A percentile compares a stretch with the other conserved stretches of the same genome.
These are phyloP conservation scores for Leccinum uliginosum DNA, from an alignment of 768 basidiomycete genomes.

Conservation along the genomic window DNA sequence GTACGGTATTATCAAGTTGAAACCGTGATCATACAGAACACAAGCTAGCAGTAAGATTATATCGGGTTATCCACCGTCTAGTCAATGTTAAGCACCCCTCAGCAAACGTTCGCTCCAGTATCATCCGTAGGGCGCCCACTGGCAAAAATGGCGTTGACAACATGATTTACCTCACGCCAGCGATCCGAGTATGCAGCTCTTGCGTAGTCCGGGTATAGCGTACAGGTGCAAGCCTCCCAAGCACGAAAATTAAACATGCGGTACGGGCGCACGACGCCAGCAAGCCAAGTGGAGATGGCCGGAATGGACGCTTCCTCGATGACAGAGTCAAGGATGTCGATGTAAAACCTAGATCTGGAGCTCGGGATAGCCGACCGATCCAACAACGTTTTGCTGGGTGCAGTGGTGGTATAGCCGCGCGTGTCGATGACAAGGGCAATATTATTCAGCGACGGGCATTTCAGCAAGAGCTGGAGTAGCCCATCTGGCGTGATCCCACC, in stretches of 20 bases:
- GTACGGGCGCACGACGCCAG: neutral
- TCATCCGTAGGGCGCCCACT: too few species aligned
- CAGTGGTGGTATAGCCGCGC: neutral
- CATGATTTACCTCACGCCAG: too few species aligned
- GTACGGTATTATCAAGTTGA: too few species aligned
- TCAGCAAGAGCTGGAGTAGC: neutral
- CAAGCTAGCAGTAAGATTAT: too few species aligned
- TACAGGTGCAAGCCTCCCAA: neutral
- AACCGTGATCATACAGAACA: too few species aligned
- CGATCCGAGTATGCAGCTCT: too few species aligned
- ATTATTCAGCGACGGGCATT: neutral
- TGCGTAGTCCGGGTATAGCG: too few species aligned
- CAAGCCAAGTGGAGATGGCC: neutral
- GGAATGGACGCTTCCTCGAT: neutral
- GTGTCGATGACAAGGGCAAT: neutral
- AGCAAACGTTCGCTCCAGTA: too few species aligned
- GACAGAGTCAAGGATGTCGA: neutral
- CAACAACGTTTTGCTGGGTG: neutral
- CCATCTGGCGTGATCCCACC: neutral
- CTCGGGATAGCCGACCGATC: neutral
- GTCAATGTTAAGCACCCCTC: too few species aligned
- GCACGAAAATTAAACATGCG: neutral
- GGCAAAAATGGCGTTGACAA: too few species aligned
- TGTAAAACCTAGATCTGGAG: neutral
- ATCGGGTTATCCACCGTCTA: too few species aligned